Base-by-base conservation (phyloP, 139 green algal species). In the Tetradesmus obliquus region DNA sequence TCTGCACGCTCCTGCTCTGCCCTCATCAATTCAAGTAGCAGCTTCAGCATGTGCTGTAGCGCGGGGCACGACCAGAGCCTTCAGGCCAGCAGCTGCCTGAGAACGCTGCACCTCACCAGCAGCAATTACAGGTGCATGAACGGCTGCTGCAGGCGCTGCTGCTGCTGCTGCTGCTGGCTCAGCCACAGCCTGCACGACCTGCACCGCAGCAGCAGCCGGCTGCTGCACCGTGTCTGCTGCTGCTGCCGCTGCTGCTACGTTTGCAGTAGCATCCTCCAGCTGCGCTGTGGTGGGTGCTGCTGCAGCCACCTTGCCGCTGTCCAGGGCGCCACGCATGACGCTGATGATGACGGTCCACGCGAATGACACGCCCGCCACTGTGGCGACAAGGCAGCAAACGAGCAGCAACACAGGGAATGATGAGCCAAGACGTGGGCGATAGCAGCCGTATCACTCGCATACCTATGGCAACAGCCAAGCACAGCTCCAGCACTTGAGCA, bases 311-410 rank as follows among this genome's bases (percentile, higher is more conserved):
- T 9, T 81, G 81, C 19, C 19, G 82, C n/a, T 51, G 79, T 95
- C 89, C 85, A 95, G 76, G 4, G 93, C 91, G 6, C 93, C 93
- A 6, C 93, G 91, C 93, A 94, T 94, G 66, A 90, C 79, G 72
- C 89, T 92, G 91, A 95, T 94, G 45, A 94, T 79, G 9, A 95
- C 93, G 3, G 93, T 94, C 95, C 94, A 96, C 0, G 91, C 92
- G 55, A 96, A 95, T 1, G 95, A 95, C 0, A 96, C 93, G 69
- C 84, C 92, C 6, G 95, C 94, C 53, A 95, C 93, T 96, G 87
- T 55, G 74, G 10, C 12, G 32, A 85, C 53, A 79, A 74, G 57
- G 62, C 32, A 60, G 54, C 13, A 72, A 86, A 22, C 71, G 22
- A 45, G 15, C 66, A 76, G 15, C 3, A 24, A 19, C 60, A 82